Percentiles rank a stretch among this genome's conserved stretches.
These are phyloP conservation scores for Curvularia hawaiiensis DNA, from an alignment of 2,329 filamentous ascomycete genomes.

Conservation along the genomic window DNA sequence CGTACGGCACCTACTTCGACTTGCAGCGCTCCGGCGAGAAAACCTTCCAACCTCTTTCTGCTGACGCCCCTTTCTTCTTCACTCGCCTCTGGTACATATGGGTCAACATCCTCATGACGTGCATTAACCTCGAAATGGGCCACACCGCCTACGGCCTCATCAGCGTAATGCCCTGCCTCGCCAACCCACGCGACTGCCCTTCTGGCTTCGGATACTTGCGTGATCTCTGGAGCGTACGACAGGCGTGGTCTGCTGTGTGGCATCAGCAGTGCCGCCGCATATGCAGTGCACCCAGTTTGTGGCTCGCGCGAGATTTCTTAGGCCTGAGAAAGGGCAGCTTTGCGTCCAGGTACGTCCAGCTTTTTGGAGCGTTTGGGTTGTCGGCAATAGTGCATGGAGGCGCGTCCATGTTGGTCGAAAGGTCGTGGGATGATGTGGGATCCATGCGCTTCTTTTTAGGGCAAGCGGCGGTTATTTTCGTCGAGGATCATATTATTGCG, in stretches of 20 bases:
- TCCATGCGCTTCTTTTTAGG: constrained; percentile 26
- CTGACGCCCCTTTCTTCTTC: constrained; percentile 12
- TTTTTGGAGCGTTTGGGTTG: constrained; percentile 32
- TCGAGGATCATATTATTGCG: constrained; percentile 38
- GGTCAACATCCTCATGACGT: constrained; percentile 29
- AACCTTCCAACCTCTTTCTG: constrained; percentile 1
- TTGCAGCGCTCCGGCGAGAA: constrained; percentile 12
- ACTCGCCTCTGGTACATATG: constrained; percentile 23
- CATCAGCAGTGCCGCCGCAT: constrained; percentile 33
- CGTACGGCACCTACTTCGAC: constrained; percentile 30
- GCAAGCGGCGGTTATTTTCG: constrained; percentile 34
- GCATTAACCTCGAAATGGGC: constrained; percentile 22
- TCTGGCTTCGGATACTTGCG: constrained; percentile 28
- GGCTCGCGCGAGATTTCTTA: constrained; percentile 27
- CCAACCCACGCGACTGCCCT: constrained; percentile 34
- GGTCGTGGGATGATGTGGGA: constrained; percentile 21
- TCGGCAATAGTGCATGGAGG: constrained; percentile 25
- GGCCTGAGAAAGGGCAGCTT: constrained; percentile 32
- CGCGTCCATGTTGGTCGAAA: constrained; percentile 23
- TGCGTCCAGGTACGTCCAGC: constrained; percentile 38
- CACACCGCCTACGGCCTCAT: constrained; percentile 20
- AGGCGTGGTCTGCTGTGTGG: constrained; percentile 34
- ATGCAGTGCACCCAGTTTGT: constrained; percentile 24
- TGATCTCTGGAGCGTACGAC: constrained; percentile 25
- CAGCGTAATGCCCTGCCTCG: constrained; percentile 23